Percentiles rank a stretch among this genome's conserved stretches.
phyloP scores from a whole-genome alignment of 2,329 filamentous ascomycete genomes.

The Ramularia endophylla region DNA sequence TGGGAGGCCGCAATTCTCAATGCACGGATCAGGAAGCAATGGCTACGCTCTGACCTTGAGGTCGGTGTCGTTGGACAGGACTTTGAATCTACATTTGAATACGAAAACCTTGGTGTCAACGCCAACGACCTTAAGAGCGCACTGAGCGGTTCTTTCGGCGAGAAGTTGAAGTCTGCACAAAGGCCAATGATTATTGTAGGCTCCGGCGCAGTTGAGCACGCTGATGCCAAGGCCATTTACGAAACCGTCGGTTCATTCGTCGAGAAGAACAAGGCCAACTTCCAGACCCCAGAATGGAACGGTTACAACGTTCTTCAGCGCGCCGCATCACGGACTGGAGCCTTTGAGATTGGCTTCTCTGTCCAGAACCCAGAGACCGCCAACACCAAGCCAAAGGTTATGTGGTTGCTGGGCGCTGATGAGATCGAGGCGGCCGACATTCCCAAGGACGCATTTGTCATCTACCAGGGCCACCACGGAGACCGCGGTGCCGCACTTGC shows the following conservation, averaged over 20 bases:
- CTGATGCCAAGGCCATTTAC: constrained; percentile 87
- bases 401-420: constrained; percentile 95
- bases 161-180: constrained; percentile 83
- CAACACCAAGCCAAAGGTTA: constrained; percentile 81
- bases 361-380: constrained; percentile 76
- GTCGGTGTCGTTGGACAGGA: constrained; percentile 85
- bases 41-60: constrained; percentile 90
- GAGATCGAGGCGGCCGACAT: constrained; percentile 81
- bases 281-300: constrained; percentile 87
- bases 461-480: constrained; percentile 98
- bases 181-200: constrained; percentile 95
- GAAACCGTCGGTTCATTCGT: constrained; percentile 86
- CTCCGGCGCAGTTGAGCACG: constrained; percentile 83
- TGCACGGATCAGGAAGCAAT: constrained; percentile 95
- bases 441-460: constrained; percentile 90
- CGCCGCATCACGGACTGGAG: constrained; percentile 83
- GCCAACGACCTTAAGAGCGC: constrained; percentile 76
- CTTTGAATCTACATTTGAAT: constrained; percentile 93
- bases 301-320: constrained; percentile 96
- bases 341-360: constrained; percentile 93
- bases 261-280: constrained; percentile 86
- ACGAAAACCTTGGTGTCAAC: constrained; percentile 80
- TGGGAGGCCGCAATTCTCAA: constrained; percentile 95
- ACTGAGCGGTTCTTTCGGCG: constrained; percentile 80
- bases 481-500: constrained; percentile 89